Conservation (phyloP, 257 asterid genomes). For the Plantago elongata region DNA sequence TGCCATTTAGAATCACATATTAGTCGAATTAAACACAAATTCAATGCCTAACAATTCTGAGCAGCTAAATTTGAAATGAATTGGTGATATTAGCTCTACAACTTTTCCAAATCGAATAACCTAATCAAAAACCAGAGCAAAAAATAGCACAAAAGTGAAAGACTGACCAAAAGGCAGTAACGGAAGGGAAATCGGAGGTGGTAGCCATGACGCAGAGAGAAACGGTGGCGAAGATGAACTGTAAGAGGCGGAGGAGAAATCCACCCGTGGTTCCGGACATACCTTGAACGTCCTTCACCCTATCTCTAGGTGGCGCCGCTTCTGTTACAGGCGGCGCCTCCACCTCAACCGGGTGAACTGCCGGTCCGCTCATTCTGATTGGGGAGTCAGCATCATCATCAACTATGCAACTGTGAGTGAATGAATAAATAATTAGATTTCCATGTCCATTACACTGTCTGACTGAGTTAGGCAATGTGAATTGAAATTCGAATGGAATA, state of each 20-base stretch:
- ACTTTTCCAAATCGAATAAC: slow-evolving; percentile 31
- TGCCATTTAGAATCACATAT: too few relatives aligned
- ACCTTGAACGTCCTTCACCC: slow-evolving; percentile 80
- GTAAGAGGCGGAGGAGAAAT: slow-evolving; percentile 59
- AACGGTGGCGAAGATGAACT: slow-evolving; percentile 60
- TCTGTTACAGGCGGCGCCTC: slow-evolving; percentile 41
- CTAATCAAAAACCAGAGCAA: slow-evolving; percentile 11
- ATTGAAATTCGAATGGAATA: too few relatives aligned
- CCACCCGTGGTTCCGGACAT: slow-evolving; percentile 74
- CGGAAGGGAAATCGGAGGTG: slow-evolving; percentile 83
- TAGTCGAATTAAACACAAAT: too few relatives aligned
- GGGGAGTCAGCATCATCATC: too few relatives aligned
- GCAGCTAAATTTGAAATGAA: slow-evolving; percentile 1
- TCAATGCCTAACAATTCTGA: not conserved
- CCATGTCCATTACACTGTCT: too few relatives aligned
- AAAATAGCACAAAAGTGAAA: not conserved
- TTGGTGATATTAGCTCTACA: not conserved
- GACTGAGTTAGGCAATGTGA: too few relatives aligned
- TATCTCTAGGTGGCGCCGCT: slow-evolving; percentile 43
- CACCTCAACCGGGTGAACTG: slow-evolving; percentile 81
- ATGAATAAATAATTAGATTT: too few relatives aligned
- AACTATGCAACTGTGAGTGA: too few relatives aligned
- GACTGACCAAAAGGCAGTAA: slow-evolving; percentile 74
- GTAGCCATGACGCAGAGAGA: slow-evolving; percentile 51
- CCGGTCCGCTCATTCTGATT: slow-evolving; percentile 59